phyloP scores from a whole-genome alignment of 1,284 basidiomycete genomes.

The Ceratobasidium sp. region DNA sequence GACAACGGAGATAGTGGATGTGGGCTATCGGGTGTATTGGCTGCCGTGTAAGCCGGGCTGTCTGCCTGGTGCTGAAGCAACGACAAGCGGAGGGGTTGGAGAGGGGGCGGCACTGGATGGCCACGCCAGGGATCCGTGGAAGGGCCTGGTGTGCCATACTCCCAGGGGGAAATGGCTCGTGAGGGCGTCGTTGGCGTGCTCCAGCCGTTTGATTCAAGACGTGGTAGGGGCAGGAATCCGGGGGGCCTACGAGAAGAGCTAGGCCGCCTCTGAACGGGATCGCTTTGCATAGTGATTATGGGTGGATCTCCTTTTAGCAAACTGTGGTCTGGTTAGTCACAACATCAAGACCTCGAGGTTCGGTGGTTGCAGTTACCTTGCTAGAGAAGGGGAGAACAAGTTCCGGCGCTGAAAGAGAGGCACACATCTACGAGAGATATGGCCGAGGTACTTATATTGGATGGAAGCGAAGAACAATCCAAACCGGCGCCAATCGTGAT shows the following conservation, averaged over 20 bases:
- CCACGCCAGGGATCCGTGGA: constrained; percentile 5
- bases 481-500: constrained; percentile 21
- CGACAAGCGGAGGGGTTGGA: constrained; percentile 38
- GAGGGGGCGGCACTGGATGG: not conserved
- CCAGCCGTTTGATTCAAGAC: constrained; percentile 28
- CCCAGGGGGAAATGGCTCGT: constrained; percentile 34
- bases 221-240: constrained; percentile 6
- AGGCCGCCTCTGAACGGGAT: not conserved
- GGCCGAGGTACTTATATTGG: constrained; percentile 31
- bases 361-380: not conserved
- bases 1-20: constrained; percentile 33
- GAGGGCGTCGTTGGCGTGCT: constrained; percentile 16
- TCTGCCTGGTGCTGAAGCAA: constrained; percentile 28
- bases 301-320: not conserved
- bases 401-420: constrained; percentile 4
- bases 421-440: constrained; percentile 5
- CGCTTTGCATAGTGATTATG: constrained; percentile 8
- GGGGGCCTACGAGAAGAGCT: constrained; percentile 22
- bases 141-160: constrained; percentile 5
- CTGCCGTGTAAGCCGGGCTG: constrained; percentile 8
- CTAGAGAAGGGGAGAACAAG: not conserved
- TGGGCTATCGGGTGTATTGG: constrained; percentile 32
- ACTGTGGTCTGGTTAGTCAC: constrained; percentile 7
- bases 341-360: not conserved
- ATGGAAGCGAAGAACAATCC: constrained; percentile 20